Evolutionary conservation across 495 filamentous ascomycete genomes (phyloP).

Genomic region (Polyplosphaeria fusca): DNA sequence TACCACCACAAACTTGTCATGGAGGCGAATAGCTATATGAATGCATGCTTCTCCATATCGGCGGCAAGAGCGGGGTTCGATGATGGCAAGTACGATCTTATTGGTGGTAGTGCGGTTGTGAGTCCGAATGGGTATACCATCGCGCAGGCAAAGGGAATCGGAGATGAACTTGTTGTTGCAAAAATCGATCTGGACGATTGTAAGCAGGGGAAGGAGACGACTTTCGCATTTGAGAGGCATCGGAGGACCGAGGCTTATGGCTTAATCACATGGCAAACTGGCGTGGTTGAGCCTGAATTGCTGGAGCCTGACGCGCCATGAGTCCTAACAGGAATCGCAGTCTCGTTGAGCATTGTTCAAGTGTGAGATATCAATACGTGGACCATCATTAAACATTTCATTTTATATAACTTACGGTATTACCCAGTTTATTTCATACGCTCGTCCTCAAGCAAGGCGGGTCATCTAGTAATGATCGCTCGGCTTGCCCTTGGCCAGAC

Average conservation of each 20-base stretch:
- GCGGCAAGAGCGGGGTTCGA: constrained; percentile 47
- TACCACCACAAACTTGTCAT: constrained; percentile 49
- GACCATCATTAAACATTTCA: too few species aligned
- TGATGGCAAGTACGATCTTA: constrained; percentile 46
- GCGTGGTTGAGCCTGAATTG: constrained; percentile 45
- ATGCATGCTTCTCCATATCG: constrained; percentile 46
- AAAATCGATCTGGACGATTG: constrained; percentile 46
- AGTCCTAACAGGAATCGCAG: too few species aligned
- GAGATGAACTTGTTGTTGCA: constrained; percentile 48
- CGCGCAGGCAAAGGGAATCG: constrained; percentile 43
- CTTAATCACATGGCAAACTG: constrained; percentile 41
- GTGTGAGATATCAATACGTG: too few species aligned
- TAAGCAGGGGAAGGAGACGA: constrained; percentile 42
- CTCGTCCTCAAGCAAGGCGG: too few species aligned
- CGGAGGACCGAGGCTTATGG: constrained; percentile 47
- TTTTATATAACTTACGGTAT: too few species aligned
- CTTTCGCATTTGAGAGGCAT: constrained; percentile 50
- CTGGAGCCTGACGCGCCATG: background rate
- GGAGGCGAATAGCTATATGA: constrained; percentile 48
- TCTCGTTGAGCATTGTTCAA: too few species aligned
- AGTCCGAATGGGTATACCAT: constrained; percentile 48
- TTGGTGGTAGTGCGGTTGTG: constrained; percentile 49
- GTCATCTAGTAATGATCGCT: background rate
- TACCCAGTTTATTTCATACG: too few species aligned
- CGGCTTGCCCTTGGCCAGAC: constrained; percentile 36